Conservation (phyloP, 2,329 filamentous ascomycete genomes). For the Alternaria atra region DNA sequence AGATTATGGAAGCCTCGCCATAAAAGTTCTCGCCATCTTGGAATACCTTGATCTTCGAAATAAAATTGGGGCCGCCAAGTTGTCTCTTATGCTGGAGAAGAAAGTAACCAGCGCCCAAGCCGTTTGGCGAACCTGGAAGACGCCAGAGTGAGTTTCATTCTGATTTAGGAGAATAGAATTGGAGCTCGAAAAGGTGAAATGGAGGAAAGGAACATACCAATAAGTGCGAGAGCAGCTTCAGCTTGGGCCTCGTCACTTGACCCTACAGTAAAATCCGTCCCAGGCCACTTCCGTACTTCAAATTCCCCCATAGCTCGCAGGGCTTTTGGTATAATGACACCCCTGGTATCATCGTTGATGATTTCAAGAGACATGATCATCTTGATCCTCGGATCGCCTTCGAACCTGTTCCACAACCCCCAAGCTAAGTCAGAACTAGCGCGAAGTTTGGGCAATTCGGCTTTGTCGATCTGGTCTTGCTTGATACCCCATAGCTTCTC, state of each 20-base stretch:
- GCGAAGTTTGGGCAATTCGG: conserved; percentile 4
- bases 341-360: not conserved
- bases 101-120: conserved; percentile 21
- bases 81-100: conserved; percentile 22
- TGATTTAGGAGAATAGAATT: not conserved
- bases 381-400: not conserved
- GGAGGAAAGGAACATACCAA: not conserved
- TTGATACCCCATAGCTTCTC: not conserved
- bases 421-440: conserved; percentile 5
- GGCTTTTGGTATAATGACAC: not conserved
- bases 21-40: not conserved
- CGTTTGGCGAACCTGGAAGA: conserved; percentile 19
- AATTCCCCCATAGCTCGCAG: not conserved
- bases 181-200: not conserved
- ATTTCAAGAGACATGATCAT: conserved; percentile 6
- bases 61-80: conserved; percentile 18
- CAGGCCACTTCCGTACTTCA: conserved; percentile 3
- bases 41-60: conserved; percentile 17
- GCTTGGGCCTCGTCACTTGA: not conserved
- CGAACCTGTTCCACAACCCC: conserved; percentile 5
- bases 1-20: conserved; percentile 8
- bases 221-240: not conserved
- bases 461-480: not conserved
- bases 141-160: not conserved
- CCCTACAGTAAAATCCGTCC: conserved; percentile 5